These are phyloP conservation scores for Ricinus communis DNA, from an alignment of 345 rosid species.

Conservation along the genomic window DNA sequence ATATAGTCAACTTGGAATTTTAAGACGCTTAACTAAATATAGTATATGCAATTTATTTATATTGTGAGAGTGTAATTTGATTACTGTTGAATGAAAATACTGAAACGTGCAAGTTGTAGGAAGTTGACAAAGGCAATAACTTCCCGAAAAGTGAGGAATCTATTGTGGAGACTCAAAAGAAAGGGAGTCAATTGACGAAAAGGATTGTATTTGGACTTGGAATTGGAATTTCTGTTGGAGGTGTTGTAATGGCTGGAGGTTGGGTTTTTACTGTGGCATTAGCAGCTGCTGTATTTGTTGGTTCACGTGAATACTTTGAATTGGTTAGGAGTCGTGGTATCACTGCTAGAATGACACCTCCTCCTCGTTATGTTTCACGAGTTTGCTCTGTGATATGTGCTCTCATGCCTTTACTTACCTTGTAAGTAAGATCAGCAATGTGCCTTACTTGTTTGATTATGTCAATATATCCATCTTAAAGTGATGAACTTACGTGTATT, in stretches of 20 bases:
- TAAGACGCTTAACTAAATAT: neutral
- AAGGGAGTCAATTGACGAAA: constrained; percentile 57
- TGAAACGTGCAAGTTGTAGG: constrained; percentile 44
- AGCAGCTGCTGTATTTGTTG: constrained; percentile 68
- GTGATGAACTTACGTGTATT: too few relatives aligned
- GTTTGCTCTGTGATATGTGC: constrained; percentile 84
- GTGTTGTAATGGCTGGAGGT: constrained; percentile 80
- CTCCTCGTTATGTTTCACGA: constrained; percentile 85
- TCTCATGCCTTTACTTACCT: constrained; percentile 76
- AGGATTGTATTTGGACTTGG: constrained; percentile 76
- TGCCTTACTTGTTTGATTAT: neutral
- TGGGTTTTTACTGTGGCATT: constrained; percentile 71
- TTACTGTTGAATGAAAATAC: neutral
- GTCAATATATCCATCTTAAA: too few relatives aligned
- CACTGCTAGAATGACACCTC: constrained; percentile 91
- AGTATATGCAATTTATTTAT: neutral
- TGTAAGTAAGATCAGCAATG: constrained; percentile 48
- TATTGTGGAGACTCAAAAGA: constrained; percentile 36
- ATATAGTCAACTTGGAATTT: too few relatives aligned
- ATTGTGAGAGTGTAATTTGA: neutral
- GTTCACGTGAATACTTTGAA: constrained; percentile 81
- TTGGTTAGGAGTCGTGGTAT: constrained; percentile 83
- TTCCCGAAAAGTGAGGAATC: constrained; percentile 35
- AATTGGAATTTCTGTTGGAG: constrained; percentile 73
- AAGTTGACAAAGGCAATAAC: constrained; percentile 34